Percentiles rank a stretch among this genome's conserved stretches.
Conservation (phyloP, 169 alveolate genomes). For the Cryptosporidium felis region DNA sequence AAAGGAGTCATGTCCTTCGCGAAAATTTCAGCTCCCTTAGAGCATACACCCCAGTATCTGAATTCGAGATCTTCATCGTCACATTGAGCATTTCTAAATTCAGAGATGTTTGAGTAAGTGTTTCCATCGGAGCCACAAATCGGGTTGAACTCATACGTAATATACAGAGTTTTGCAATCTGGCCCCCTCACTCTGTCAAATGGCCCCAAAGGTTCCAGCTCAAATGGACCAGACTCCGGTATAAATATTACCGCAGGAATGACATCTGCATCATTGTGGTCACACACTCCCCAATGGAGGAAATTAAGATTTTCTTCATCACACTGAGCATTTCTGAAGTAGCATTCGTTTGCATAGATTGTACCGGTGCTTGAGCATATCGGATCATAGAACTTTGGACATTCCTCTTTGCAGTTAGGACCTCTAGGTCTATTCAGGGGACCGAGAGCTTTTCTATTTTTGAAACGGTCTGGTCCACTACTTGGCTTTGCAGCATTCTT, state of each 20-base stretch:
- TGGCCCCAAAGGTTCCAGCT: conserved; percentile 14
- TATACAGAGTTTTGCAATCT: neutral
- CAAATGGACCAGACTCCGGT: conserved; percentile 22
- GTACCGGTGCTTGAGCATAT: conserved; percentile 29
- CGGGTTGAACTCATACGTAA: conserved; percentile 6
- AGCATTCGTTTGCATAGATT: conserved; percentile 12
- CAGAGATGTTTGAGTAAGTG: neutral
- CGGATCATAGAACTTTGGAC: conserved; percentile 61
- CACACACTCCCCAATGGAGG: conserved; percentile 54
- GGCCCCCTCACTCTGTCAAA: conserved; percentile 66
- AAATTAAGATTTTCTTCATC: conserved; percentile 5
- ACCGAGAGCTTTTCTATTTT: neutral
- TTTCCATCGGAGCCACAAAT: conserved; percentile 65
- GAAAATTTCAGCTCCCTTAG: neutral
- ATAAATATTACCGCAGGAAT: conserved; percentile 2
- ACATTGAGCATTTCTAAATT: conserved; percentile 67
- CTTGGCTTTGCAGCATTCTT: too few species aligned
- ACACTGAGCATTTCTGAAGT: conserved; percentile 52
- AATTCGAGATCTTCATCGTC: conserved; percentile 21
- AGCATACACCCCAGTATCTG: conserved; percentile 37
- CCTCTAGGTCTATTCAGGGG: neutral
- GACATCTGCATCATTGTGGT: neutral
- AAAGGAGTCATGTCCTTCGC: neutral
- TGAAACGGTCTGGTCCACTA: neutral
- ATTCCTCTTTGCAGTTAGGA: neutral